A percentile compares a stretch with the other conserved stretches of the same genome.
Evolutionary conservation across 768 basidiomycete species (phyloP).

Genomic region (Kwoniella sp.): DNA sequence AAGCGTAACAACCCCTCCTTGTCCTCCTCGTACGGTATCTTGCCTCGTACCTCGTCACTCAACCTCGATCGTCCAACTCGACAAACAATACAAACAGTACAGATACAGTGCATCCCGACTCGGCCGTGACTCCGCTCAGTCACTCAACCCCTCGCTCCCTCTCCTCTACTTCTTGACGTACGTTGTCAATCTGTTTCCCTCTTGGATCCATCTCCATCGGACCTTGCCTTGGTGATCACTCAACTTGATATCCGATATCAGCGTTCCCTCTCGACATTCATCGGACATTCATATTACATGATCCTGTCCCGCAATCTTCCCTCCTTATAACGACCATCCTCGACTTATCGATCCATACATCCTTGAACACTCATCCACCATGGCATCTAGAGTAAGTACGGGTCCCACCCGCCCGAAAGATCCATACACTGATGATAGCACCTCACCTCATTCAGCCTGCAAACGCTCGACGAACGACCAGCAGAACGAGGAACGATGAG

Average conservation of each 20-base stretch:
- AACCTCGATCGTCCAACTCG: conserved; percentile 10
- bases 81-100: conserved; percentile 12
- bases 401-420: not conserved
- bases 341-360: not conserved
- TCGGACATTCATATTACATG: not conserved
- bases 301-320: conserved; percentile 1
- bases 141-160: not conserved
- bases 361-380: conserved; percentile 12
- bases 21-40: not conserved
- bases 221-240: conserved; percentile 14
- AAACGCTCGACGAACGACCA: conserved; percentile 37
- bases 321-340: not conserved
- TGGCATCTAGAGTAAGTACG: conserved; percentile 25
- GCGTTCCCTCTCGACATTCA: not conserved
- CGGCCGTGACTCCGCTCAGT: not conserved
- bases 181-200: not conserved
- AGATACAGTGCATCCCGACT: not conserved
- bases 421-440: not conserved
- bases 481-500: conserved; percentile 49
- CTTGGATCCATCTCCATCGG: not conserved
- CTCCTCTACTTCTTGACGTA: not conserved
- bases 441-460: conserved; percentile 21
- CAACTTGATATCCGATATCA: conserved; percentile 3
- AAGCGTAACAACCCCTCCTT: not conserved
- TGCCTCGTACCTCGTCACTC: conserved; percentile 2